phyloP scores from a whole-genome alignment of 805 yeast species.

The Nakazawaea populi region DNA sequence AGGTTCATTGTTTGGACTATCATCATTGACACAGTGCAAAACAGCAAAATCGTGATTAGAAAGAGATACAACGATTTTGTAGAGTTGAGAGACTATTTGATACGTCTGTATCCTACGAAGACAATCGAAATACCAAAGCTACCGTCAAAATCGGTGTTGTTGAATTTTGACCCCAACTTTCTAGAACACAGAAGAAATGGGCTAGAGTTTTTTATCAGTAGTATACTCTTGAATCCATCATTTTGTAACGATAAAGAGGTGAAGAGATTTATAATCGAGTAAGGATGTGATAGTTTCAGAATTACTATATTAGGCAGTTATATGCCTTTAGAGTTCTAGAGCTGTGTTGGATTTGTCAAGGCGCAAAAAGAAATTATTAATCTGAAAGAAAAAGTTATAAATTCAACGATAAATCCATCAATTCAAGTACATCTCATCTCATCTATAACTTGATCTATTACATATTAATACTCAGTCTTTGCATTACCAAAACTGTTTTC shows the following conservation, averaged over 20 bases:
- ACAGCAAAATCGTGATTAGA: conserved; percentile 39
- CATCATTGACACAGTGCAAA: conserved; percentile 19
- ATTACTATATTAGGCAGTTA: conserved; percentile 2
- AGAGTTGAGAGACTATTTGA: conserved; percentile 34
- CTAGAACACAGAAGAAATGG: conserved; percentile 50
- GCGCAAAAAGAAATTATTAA: conserved; percentile 10
- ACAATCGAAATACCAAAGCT: conserved; percentile 35
- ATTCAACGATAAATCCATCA: not conserved
- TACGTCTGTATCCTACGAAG: conserved; percentile 28
- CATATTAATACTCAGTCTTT: not conserved
- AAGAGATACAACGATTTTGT: conserved; percentile 65
- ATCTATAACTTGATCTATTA: not conserved
- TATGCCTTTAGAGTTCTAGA: not conserved
- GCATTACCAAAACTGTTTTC: not conserved
- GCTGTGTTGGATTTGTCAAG: conserved; percentile 14
- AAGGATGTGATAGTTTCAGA: not conserved
- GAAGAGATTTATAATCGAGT: conserved; percentile 28
- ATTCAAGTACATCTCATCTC: not conserved
- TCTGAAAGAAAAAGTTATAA: not conserved
- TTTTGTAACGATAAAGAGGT: conserved; percentile 32
- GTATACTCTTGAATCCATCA: conserved; percentile 45
- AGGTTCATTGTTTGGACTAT: conserved; percentile 23
- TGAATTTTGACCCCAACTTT: conserved; percentile 39
- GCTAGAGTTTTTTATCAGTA: conserved; percentile 53
- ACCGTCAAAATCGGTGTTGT: conserved; percentile 45